A percentile compares a stretch with the other conserved stretches of the same genome.
Conservation (phyloP, 352 stramenopile species). For the Pythium vanterpoolii region DNA sequence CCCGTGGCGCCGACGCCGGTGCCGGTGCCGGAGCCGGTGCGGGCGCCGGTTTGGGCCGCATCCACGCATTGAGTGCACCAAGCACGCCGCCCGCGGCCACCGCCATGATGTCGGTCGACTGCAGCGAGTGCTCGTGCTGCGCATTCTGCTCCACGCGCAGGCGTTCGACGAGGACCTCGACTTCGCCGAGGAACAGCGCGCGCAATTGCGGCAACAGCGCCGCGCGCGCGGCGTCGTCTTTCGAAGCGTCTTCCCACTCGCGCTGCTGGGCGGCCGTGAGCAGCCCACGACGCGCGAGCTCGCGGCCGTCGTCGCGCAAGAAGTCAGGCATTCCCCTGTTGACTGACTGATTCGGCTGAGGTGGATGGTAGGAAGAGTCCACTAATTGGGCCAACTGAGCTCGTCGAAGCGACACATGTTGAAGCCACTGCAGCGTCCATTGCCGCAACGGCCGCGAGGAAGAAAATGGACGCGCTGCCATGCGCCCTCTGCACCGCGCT, state of each 20-base stretch:
- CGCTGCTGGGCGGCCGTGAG: conserved; percentile 29
- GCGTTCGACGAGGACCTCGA: conserved; percentile 38
- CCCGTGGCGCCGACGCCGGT: background rate
- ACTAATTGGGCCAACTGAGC: conserved; percentile 2
- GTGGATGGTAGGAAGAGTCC: background rate
- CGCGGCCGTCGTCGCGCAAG: conserved; percentile 9
- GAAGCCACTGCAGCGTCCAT: background rate
- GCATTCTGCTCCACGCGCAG: conserved; percentile 54
- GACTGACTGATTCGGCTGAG: background rate
- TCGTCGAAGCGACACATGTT: conserved; percentile 1
- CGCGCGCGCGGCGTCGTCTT: background rate
- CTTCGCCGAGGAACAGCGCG: conserved; percentile 39
- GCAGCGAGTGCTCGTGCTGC: conserved; percentile 41
- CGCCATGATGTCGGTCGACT: conserved; percentile 55
- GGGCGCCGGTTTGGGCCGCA: conserved; percentile 35
- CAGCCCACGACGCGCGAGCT: conserved; percentile 17
- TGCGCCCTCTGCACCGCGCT: conserved; percentile 38
- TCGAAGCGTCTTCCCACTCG: conserved; percentile 27
- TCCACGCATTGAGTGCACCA: conserved; percentile 68
- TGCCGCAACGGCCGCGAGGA: background rate
- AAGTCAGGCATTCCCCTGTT: conserved; percentile 5
- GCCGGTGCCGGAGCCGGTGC: background rate
- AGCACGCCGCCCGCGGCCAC: conserved; percentile 57
- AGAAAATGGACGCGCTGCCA: conserved; percentile 25
- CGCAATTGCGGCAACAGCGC: conserved; percentile 21